Evolutionary conservation across 1,139 yeast species (phyloP), one percentile per base, ranked within the genome.

Genomic region (Meyerozyma athensensis): DNA sequence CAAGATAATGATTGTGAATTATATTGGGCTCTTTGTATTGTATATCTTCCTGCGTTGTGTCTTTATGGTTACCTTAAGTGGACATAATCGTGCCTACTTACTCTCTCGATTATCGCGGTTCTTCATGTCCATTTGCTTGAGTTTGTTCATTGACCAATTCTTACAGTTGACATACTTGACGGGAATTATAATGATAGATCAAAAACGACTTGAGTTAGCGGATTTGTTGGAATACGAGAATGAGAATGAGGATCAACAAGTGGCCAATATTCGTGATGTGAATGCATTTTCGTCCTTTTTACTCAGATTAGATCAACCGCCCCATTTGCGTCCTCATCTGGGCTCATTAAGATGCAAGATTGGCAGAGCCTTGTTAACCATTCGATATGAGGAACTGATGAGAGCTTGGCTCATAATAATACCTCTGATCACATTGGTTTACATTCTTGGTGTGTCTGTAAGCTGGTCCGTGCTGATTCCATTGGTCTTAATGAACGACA

Each of bases 181-280:
- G 1, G 80, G 89, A 0, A 75, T 83, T 0, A 59, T 85, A 13
- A 70, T 81, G 20, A 73, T 86, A 33, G 95, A 86, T 58, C 61
- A 81, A 34, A 72, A 79, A 33, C 68, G 87, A 39, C 57, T 73
- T 30, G 89, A 82, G 48, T 63, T 82, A 16, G 74, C 75, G 8
- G 86, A 80, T 43, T 54, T 79, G 24, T 49, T 76, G 26, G 41
- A 52, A 40, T 17, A 38, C 39, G 14, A 35, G 12, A 30, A 23
- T 9, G 23, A 26, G 3, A 41, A 34, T 7, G 38, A 36, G 4
- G 35, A 35, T n/a, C 20, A 37, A 8, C 36, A 37, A 4, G 31
- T 24, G 14, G 39, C 26, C 23, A 41, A 38, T 17, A 30, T 38
- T 7, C 49, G 46, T 14, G 64, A 59, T 7, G 56, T 58, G 2